Evolutionary conservation across 352 stramenopile genomes (phyloP).

Genomic region (Globisporangium viniferum): DNA sequence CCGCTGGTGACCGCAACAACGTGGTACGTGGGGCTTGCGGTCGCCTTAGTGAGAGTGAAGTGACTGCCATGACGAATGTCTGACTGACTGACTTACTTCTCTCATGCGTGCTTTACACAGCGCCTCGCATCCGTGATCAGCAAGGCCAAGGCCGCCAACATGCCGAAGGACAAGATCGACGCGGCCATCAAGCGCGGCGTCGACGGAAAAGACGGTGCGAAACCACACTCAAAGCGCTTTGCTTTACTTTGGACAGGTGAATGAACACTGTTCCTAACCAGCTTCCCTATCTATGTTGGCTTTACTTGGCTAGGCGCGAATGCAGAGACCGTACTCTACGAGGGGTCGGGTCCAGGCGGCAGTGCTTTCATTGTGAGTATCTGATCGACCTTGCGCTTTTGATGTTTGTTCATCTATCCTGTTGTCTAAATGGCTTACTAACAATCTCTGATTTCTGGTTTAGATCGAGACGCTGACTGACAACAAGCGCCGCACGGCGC

Average conservation of each 20-base stretch:
- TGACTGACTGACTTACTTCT: too few relatives aligned
- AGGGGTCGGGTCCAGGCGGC: conserved; percentile 63
- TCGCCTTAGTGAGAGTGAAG: too few relatives aligned
- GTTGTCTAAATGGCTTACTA: too few relatives aligned
- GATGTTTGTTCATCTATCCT: too few relatives aligned
- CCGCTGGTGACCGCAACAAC: conserved; percentile 62
- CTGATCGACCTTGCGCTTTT: neutral
- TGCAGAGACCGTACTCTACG: conserved; percentile 76
- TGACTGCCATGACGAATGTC: too few relatives aligned
- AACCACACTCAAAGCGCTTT: neutral
- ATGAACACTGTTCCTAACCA: too few relatives aligned
- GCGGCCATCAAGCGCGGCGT: conserved; percentile 79
- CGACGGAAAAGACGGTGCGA: conserved; percentile 66
- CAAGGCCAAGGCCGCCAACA: conserved; percentile 80
- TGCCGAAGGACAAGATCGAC: conserved; percentile 83
- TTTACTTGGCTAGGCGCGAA: conserved; percentile 33
- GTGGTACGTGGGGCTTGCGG: conserved; percentile 38
- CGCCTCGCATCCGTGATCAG: conserved; percentile 50
- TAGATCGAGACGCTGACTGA: conserved; percentile 81
- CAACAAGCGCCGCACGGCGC: conserved; percentile 80
- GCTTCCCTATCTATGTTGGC: neutral
- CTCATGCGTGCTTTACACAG: conserved; percentile 16
- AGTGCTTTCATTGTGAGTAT: conserved; percentile 64
- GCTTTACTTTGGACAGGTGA: too few relatives aligned
- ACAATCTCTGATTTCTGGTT: too few relatives aligned